Evolutionary conservation across 2,329 filamentous ascomycete species (phyloP).

Genomic region (Stemphylium lycopersici): DNA sequence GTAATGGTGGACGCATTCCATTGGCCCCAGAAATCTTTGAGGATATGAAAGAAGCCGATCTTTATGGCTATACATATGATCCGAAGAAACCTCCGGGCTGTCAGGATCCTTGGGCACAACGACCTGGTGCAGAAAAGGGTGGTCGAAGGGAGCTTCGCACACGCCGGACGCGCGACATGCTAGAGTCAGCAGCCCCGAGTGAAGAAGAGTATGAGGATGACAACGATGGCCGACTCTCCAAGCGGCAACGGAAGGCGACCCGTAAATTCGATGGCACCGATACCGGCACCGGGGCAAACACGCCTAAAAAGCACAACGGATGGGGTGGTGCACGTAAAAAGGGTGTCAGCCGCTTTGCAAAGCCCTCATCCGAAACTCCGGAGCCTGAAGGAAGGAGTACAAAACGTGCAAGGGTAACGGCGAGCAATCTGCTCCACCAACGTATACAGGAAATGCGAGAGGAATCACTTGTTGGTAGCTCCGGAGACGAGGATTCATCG

Average conservation of each 20-base stretch:
- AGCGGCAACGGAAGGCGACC: conserved; percentile 45
- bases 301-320: conserved; percentile 43
- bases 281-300: conserved; percentile 36
- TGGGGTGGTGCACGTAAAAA: conserved; percentile 49
- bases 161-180: conserved; percentile 49
- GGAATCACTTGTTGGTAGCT: conserved; percentile 47
- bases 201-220: conserved; percentile 49
- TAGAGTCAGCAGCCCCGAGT: conserved; percentile 46
- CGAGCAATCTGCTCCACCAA: conserved; percentile 45
- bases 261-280: conserved; percentile 45
- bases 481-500: conserved; percentile 45
- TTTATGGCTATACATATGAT: conserved; percentile 66
- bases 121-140: conserved; percentile 52
- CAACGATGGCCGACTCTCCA: conserved; percentile 36
- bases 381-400: conserved; percentile 41
- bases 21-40: conserved; percentile 58
- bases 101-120: conserved; percentile 64
- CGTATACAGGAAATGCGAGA: conserved; percentile 56
- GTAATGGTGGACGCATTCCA: conserved; percentile 56
- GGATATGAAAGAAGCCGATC: conserved; percentile 65
- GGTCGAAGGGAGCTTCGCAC: conserved; percentile 56
- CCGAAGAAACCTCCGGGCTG: conserved; percentile 56
- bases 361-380: conserved; percentile 42
- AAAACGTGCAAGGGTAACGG: conserved; percentile 37
- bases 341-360: conserved; percentile 42